Conservation (phyloP, 1,284 basidiomycete species). For the Mrakiaceae sp. region DNA sequence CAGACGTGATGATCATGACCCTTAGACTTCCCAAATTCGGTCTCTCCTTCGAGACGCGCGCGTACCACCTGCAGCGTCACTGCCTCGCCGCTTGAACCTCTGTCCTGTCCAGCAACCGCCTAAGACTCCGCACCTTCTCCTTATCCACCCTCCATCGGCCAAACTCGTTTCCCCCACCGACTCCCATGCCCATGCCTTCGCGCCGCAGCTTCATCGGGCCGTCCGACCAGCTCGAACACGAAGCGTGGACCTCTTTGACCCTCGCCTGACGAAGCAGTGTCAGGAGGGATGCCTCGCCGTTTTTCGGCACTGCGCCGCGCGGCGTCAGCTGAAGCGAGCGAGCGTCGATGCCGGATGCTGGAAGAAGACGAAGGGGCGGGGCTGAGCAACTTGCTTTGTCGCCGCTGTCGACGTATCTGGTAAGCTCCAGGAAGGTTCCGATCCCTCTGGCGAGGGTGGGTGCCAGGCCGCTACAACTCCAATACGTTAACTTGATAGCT, state of each 20-base stretch:
- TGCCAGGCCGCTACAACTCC: neutral
- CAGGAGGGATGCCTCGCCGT: conserved; percentile 39
- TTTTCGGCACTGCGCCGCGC: conserved; percentile 23
- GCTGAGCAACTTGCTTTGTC: neutral
- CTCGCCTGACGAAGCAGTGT: conserved; percentile 44
- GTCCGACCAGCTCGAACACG: conserved; percentile 39
- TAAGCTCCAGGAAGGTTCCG: neutral
- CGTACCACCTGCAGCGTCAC: too few relatives aligned
- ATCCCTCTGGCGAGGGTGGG: neutral
- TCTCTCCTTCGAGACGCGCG: too few relatives aligned
- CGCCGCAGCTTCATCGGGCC: conserved; percentile 40
- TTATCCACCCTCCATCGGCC: neutral
- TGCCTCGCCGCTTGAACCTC: too few relatives aligned
- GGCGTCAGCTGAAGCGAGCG: conserved; percentile 19
- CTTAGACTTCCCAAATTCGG: too few relatives aligned
- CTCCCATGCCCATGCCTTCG: conserved; percentile 58
- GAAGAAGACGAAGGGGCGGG: neutral
- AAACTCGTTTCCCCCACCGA: conserved; percentile 27
- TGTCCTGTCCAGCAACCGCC: conserved; percentile 28
- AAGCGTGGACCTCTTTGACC: conserved; percentile 49
- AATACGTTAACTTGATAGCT: too few relatives aligned
- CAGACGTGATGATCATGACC: too few relatives aligned
- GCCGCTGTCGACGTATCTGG: neutral
- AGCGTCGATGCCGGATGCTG: conserved; percentile 19
- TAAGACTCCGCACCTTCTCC: conserved; percentile 40